A percentile compares a stretch with the other conserved stretches of the same genome.
Evolutionary conservation across 1,284 basidiomycete genomes (phyloP).

Genomic region (Ganoderma resinaceum): DNA sequence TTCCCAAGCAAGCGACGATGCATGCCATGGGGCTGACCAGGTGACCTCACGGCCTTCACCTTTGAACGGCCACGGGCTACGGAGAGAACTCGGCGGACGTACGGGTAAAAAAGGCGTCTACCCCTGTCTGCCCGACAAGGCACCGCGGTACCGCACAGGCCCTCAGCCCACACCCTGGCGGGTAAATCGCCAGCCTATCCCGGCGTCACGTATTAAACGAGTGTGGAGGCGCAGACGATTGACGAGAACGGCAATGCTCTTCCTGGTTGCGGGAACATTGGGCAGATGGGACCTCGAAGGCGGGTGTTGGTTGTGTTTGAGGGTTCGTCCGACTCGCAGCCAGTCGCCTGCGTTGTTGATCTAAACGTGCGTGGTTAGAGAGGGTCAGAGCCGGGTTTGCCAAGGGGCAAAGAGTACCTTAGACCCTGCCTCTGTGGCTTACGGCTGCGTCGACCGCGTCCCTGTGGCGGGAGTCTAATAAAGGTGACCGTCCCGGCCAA

Average conservation of each 20-base stretch:
- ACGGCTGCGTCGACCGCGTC: not conserved
- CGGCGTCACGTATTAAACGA: not conserved
- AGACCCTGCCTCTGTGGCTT: not conserved
- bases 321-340: not conserved
- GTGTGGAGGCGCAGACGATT: not conserved
- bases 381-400: not conserved
- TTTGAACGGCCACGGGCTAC: not conserved
- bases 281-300: too few relatives aligned
- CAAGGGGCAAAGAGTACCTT: not conserved
- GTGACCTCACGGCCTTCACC: not conserved
- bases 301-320: not conserved
- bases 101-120: not conserved
- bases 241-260: not conserved
- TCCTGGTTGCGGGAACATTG: not conserved
- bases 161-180: not conserved
- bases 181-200: not conserved
- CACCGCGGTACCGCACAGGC: not conserved
- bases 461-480: not conserved
- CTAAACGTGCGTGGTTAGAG: not conserved
- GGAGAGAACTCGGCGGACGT: not conserved
- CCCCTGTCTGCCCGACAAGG: conserved; percentile 1
- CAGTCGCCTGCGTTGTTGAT: not conserved
- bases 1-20: not conserved
- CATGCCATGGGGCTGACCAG: not conserved
- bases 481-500: not conserved